Evolutionary conservation across 2,329 filamentous ascomycete species (phyloP), one percentile per base, ranked within the genome.

Genomic region (Epichloe typhina): DNA sequence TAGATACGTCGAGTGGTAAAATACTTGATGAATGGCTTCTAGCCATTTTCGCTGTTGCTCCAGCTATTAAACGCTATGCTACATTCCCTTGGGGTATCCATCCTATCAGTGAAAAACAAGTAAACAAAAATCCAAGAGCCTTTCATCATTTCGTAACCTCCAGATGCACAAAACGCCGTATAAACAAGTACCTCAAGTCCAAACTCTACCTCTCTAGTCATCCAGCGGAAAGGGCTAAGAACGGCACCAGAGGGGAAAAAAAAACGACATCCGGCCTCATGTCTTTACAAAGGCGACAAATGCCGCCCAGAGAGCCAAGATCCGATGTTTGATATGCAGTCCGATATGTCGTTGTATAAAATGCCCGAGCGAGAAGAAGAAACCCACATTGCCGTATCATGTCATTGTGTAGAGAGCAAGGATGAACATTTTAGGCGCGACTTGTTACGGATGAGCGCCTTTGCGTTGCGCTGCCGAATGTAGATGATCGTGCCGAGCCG

Each of bases 391-490:
- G 8, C 39, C 9, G 23, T 21, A 26, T 15, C 12, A 48, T 37
- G 19, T 26, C 49, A 45, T 31, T 12, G 12, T 31, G n/a, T 43
- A 45, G n/a, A 15, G 15, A 44, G 8, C 42, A 19, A 47, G 26
- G 17, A 15, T 6, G 3, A n/a, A 44, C 13, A 31, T 5, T 52
- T 65, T 70, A 77, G 44, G 68, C 73, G 49, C 72, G 69, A 55
- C 70, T 69, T 46, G 70, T 63, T 39, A 77, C 70, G 17, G 75
- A 77, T 11, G 70, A 65, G 51, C 67, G 66, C 48, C 74, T 68
- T 51, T 71, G 69, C 39, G 62, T 65, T 35, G 67, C 64, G 52
- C 70, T 63, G 46, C 69, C 68, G 54, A 76, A 76, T 36, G 68
- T 74, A 7, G 72, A 71, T 3, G 72, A 71, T 51, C 72, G 64